A percentile compares a stretch with the other conserved stretches of the same genome.
Conservation (phyloP, 1,284 basidiomycete genomes). For the Sanghuangporus baumii region DNA sequence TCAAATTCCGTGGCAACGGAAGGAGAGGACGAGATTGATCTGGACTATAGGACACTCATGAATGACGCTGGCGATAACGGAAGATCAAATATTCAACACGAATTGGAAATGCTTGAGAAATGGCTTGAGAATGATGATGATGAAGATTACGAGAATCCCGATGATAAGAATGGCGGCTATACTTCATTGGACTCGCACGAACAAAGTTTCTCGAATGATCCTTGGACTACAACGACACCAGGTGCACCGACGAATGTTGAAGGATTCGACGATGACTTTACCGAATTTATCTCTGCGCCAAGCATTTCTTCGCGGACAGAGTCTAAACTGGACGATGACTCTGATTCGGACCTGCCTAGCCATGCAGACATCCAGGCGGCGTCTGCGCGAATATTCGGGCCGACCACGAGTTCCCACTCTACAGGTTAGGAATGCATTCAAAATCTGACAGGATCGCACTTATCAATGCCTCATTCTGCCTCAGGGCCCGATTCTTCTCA, state of each 20-base stretch:
- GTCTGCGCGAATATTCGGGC: conserved; percentile 51
- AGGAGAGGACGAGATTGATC: conserved; percentile 2
- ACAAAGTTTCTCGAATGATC: not conserved
- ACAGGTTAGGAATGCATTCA: not conserved
- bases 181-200: not conserved
- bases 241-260: conserved; percentile 6
- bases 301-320: conserved; percentile 23
- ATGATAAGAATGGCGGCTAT: conserved; percentile 12
- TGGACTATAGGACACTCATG: conserved; percentile 20
- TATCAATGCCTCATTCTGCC: not conserved
- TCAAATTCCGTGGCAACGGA: not conserved
- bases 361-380: conserved; percentile 47
- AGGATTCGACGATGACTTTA: conserved; percentile 76
- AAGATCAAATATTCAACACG: conserved; percentile 20
- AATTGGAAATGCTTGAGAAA: conserved; percentile 53
- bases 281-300: conserved; percentile 61
- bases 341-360: conserved; percentile 37
- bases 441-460: not conserved
- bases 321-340: conserved; percentile 17
- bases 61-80: conserved; percentile 13
- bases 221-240: conserved; percentile 9
- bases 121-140: conserved; percentile 46
- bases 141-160: conserved; percentile 22
- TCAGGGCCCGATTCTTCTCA: conserved; percentile 10
- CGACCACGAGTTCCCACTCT: conserved; percentile 10